Evolutionary conservation across 352 stramenopile species (phyloP), one percentile per base, ranked within the genome.

Genomic region (Globisporangium apiculatum): DNA sequence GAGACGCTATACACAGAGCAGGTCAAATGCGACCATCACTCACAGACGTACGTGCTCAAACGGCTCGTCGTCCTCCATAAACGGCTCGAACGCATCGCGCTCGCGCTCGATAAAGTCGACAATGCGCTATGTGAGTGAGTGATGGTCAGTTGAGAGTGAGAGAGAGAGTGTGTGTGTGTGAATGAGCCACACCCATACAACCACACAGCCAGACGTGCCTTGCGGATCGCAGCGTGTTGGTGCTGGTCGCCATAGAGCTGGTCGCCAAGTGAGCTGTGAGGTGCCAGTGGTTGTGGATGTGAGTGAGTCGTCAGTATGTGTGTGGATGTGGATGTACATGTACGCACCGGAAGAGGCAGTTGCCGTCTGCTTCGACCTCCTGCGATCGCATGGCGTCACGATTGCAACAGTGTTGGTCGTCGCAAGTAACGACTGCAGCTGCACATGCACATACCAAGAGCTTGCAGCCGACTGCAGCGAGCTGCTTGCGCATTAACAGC

Each of bases 41-140:
- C 35, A 38, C 51, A 43, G 41, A 49, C 68, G 15, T 62, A 91
- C 84, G 60, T 87, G 77, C 11, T 94, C 84, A 65, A 94, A 94
- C 45, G 82, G 84, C 48, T 94, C 84, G 46, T 89, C 83, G 57
- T 92, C 82, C 69, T 94, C 84, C 82, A 94, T 90, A 72, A 94
- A 94, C 52, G 84, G 82, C 60, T 92, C 79, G 63, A 94, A 89
- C 54, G 91, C 77, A 37, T 70, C 61, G 5, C 80, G 79, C 61
- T 92, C 79, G 31, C 72, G 65, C 56, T 89, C 76, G 38, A 94
- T 77, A 55, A 83, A 90, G 47, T 80, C 66, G 37, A 91, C 72
- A 49, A 92, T 71, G 41, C 76, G 76, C 84, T 94, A 56, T 7
- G n/a, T 12, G 14, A 4, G 49, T 53, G 9, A 53, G 51, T 38